Percentiles rank a stretch among this genome's conserved stretches.
phyloP scores from a whole-genome alignment of 352 stramenopile species.

The Globisporangium recalcitrans region DNA sequence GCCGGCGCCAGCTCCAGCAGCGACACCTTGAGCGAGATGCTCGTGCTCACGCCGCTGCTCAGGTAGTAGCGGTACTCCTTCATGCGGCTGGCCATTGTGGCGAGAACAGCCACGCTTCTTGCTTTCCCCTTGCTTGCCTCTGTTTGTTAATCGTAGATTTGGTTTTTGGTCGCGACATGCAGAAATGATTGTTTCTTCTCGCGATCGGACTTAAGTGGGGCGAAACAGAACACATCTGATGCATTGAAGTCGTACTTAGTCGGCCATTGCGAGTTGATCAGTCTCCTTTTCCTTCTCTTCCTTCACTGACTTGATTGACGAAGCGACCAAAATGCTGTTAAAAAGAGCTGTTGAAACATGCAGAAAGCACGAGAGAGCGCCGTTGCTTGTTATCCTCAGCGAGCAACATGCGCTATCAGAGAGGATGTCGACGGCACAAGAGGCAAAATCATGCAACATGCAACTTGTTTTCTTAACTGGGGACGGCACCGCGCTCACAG shows the following conservation, averaged over 20 bases:
- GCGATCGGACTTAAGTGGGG: neutral
- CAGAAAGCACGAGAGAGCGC: neutral
- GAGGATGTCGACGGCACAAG: too few species aligned
- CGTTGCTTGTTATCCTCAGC: neutral
- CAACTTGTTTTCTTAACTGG: neutral
- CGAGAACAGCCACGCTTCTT: neutral
- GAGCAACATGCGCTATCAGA: neutral
- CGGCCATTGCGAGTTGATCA: too few species aligned
- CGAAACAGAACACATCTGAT: neutral
- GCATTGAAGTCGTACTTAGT: neutral
- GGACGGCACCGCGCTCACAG: neutral
- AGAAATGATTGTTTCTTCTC: neutral
- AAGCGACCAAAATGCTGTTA: neutral
- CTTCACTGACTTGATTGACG: neutral
- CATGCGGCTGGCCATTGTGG: slow-evolving; percentile 55
- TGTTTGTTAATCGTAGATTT: neutral
- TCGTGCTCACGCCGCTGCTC: slow-evolving; percentile 76
- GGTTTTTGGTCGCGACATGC: neutral
- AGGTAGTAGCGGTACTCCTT: slow-evolving; percentile 89
- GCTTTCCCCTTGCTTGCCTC: neutral
- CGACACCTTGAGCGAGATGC: slow-evolving; percentile 80
- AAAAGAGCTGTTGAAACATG: neutral
- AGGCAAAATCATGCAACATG: neutral
- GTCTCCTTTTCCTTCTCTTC: too few species aligned
- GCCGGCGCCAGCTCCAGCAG: slow-evolving; percentile 63